Evolutionary conservation across 2,329 filamentous ascomycete species (phyloP), one percentile per base, ranked within the genome.

Genomic region (Shiraia bambusicola): DNA sequence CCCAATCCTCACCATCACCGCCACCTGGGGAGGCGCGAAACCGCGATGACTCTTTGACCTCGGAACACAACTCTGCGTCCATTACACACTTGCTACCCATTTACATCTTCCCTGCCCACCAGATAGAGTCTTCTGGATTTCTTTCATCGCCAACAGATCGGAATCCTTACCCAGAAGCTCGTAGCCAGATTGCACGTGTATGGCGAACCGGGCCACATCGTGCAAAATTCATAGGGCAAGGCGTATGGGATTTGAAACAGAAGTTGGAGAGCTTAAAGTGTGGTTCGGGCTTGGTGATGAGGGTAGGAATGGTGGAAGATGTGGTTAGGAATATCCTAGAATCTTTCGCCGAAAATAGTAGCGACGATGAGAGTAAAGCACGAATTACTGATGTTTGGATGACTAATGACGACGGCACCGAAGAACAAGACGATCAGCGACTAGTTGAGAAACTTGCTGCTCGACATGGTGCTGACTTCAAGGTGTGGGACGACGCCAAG

Each of bases 51-150:
- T 59, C 54, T 14, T 30, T 58, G 26, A 48, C 54, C 10, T 58
- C 60, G 8, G 51, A 59, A 28, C 42, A 57, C 30, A 47, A 54
- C 25, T 44, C 37, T 28, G 40, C 54, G 26, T 40, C 39, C 9
- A 64, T 64, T 29, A 67, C 64, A 3, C 85, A 91, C 60, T 63
- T 91, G 1, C 72, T 92, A 1, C 87, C 87, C 3, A 6, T 68
- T 28, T 88, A 83, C 59, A 72, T 88, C 14, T 82, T 90, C 37
- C 75, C 81, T 0, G 78, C 85, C 2, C 75, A 86, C 37, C 86
- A 92, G 54, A 71, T 91, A 15, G 87, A 92, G 60, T 74, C 87
- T 1, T 86, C 84, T 0, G 88, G 88, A 2, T 87, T 92, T 56
- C 69, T 91, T n/a, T 42, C 53, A 1, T 52, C 67, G 70, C 11